phyloP scores from a whole-genome alignment of 179 eudicot genomes.

The Sideroxylon spinosum region DNA sequence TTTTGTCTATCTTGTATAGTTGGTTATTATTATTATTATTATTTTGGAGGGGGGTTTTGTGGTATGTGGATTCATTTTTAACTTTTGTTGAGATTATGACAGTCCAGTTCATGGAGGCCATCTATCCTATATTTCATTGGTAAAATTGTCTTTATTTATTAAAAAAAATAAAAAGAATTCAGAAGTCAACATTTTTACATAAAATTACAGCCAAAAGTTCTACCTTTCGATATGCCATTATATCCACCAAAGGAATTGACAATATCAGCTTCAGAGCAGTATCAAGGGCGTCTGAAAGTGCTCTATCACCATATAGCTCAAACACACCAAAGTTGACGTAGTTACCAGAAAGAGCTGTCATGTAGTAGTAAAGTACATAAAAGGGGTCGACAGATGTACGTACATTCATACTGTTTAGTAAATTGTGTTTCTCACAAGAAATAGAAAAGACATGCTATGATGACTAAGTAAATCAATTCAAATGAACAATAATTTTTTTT shows the following conservation, averaged over 20 bases:
- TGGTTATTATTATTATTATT: too few species aligned
- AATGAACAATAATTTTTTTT: background rate
- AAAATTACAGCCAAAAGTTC: background rate
- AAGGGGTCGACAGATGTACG: constrained; percentile 2
- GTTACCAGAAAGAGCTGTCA: constrained; percentile 55
- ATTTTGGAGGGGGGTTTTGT: too few species aligned
- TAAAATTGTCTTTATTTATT: too few species aligned
- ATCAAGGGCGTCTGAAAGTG: constrained; percentile 58
- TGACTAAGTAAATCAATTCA: background rate
- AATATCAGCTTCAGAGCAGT: constrained; percentile 47
- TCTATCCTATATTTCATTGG: too few species aligned
- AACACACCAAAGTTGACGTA: constrained; percentile 67
- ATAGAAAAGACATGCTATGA: background rate
- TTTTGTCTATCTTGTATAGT: too few species aligned
- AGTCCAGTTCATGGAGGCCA: too few species aligned
- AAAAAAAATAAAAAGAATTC: background rate
- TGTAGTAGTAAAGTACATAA: constrained; percentile 16
- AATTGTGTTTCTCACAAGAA: background rate
- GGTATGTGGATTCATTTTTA: too few species aligned
- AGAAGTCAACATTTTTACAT: background rate
- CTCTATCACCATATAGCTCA: constrained; percentile 62
- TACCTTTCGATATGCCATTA: constrained; percentile 61
- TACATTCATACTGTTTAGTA: background rate
- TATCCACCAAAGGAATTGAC: constrained; percentile 50
- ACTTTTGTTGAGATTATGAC: too few species aligned